These are phyloP conservation scores for Metroxylon sagu DNA, from an alignment of 176 grass and related monocot genomes.

Conservation along the genomic window DNA sequence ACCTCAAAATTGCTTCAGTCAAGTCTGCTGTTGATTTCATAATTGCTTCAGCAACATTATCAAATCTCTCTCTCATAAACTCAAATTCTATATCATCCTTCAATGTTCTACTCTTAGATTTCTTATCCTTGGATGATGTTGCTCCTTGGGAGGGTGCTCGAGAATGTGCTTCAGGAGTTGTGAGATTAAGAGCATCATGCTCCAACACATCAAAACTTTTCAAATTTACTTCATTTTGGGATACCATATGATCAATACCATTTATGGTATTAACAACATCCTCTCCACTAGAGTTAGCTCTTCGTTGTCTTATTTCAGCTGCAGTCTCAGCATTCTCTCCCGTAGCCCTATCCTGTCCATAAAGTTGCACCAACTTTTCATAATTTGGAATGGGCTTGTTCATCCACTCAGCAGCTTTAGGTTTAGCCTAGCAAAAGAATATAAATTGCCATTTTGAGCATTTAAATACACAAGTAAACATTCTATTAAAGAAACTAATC, in stretches of 20 bases:
- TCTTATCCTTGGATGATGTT: too few relatives aligned
- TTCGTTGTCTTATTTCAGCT: conserved; percentile 7
- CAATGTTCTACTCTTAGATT: too few relatives aligned
- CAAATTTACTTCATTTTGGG: conserved; percentile 4
- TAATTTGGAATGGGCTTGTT: conserved; percentile 12
- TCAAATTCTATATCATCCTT: too few relatives aligned
- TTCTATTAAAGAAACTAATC: too few relatives aligned
- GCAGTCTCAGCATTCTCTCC: conserved; percentile 2
- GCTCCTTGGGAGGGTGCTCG: too few relatives aligned
- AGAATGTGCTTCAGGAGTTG: too few relatives aligned
- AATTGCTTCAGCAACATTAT: too few relatives aligned
- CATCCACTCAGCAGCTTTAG: conserved; percentile 17
- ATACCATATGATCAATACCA: conserved; percentile 1
- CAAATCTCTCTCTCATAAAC: too few relatives aligned
- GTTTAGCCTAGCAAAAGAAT: conserved; percentile 1
- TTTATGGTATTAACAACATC: not conserved
- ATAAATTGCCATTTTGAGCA: not conserved
- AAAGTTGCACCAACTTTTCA: conserved; percentile 2
- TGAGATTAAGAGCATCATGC: too few relatives aligned
- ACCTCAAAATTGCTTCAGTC: not conserved
- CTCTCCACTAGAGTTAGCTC: not conserved
- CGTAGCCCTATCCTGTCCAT: conserved; percentile 8
- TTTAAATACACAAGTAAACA: too few relatives aligned
- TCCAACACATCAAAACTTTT: not conserved
- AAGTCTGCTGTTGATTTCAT: not conserved